Evolutionary conservation across 148 eudicot genomes (phyloP), one percentile per base, ranked within the genome.

Genomic region (Chenopodium suecicum): DNA sequence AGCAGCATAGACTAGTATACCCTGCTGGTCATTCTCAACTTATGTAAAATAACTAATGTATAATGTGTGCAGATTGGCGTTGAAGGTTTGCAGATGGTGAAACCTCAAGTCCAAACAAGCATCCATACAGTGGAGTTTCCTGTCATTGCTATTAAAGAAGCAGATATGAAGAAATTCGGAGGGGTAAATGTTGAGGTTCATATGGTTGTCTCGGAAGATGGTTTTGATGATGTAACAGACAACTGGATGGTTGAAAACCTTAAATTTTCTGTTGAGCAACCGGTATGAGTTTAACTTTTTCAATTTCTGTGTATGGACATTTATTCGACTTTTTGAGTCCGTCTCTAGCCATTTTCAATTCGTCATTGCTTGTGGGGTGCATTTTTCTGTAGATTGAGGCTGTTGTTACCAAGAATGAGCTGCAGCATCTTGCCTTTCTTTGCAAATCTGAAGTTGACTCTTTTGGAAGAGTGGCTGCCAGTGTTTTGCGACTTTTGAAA

Each of bases 391-490:
- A 96, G 99, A 92, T 96, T 87, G 99, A 92, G 92, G 99, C 93
- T 56, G 88, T 91, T 82, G 92, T 96, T 82, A 96, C 92, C 37
- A 96, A 96, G 89, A 93, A 90, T 84, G 99, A 96, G 84, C 86
- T 94, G 50, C 91, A 96, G 77, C 91, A 92, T 85, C 95, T 96
- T 83, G 89, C 90, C 66, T 69, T 72, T 76, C 86, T 94, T 82
- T 92, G 94, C 90, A 91, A 91, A 86, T 88, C 98, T 80, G 99
- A 96, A 86, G 94, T 91, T 72, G 97, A 90, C 54, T 96, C 99
- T 54, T 84, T 91, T 83, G 98, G 99, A 73, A 84, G 98, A 73
- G 88, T 96, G 73, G 81, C 93, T 85, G 99, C 92, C 68, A 93
- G 95, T 37, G 80, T 94, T 72, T 84, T 96, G 80, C 91, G 95